Evolutionary conservation across 106 monocot genomes (phyloP), one percentile per base, ranked within the genome.

Genomic region (Acanthochlamys bracteata): DNA sequence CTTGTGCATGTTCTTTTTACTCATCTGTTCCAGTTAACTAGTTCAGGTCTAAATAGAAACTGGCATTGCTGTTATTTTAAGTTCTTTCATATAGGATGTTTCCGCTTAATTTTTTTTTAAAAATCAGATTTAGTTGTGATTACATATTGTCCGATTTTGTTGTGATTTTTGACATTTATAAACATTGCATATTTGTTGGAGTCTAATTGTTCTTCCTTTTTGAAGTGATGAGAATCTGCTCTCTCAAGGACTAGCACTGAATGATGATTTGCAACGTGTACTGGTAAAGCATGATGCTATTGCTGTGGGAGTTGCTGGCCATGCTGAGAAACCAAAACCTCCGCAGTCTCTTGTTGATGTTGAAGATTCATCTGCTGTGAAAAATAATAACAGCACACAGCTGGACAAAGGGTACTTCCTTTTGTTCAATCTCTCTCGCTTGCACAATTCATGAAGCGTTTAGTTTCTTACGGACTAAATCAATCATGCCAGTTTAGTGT

Each of bases 191-290:
- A 22, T 46, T 46, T 8, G 45, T 46, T 46, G 45, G 45, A 55
- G 15, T 20, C 15, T 55, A 55, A 20, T 21, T 55, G 10, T 55
- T 3, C 55, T 4, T 13, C 49, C 13, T 57, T 24, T 57, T 67
- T 46, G 24, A 70, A 96, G 96, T 65, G 88, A 96, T 61, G 96
- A 96, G 26, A 84, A 88, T 7, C 69, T 96, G 21, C 84, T 96
- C 64, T 39, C 61, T 26, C 77, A 78, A 70, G 88, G 90, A 63
- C 83, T 96, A 65, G 68, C 85, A 56, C 70, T 96, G 51, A 88
- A 96, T 85, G 96, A 96, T 91, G 86, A 96, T 63, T 74, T 96
- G 78, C 84, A 96, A 69, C 77, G 80, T 52, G 82, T 91, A 21
- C 70, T 96, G 56, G 88, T 80, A 57, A 90, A 88, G 60, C 88